Base-by-base conservation (phyloP, 169 alveolate genomes). In the Plasmodium malariae region DNA sequence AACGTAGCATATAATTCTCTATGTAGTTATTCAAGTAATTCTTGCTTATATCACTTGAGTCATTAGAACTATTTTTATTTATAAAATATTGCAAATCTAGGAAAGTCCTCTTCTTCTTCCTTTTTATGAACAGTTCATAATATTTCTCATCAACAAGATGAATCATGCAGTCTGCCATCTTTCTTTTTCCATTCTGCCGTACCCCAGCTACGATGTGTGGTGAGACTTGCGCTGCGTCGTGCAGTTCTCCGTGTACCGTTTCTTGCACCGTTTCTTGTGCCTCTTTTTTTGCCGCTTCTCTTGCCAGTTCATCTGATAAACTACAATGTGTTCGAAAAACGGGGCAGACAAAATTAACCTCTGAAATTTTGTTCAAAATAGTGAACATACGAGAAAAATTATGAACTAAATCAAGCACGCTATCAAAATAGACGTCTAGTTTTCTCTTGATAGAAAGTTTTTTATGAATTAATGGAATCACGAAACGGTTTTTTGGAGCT, bases 401-500 rank as follows among this genome's bases (percentile, higher is more conserved):
- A 19, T 67, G 34, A 3, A 80, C 36, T 40, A 80, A 11, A 32
- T 80, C 72, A 5, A 43, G 36, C 19, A 80, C 6, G 9, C 90
- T 45, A 40, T 80, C 43, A 51, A 80, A 57, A 30, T 80, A 80
- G 21, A n/a, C 26, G 12, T 67, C 30, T 1, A 80, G 11, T n/a
- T 80, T 2, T 34, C 34, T 9, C 5, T 14, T 21, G 21, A 80
- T 3, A n/a, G 63, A 45, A 43, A 54, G 51, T 34, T 59, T 80
- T 70, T 60, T 80, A 80, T 80, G 90, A 65, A 80, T 80, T 34
- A 80, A 24, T 3, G 90, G 90, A 26, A 80, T 80, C 5, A 71
- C 24, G 32, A 80, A 80, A 57, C 17, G 21, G 6, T 40, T 26
- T 4, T 73, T 73, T 73, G 24, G 14, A 28, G 32, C 54, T 17